Percentiles rank a stretch among this genome's conserved stretches.
Evolutionary conservation across 2,329 filamentous ascomycete species (phyloP).

Genomic region (Penicillium olsonii): DNA sequence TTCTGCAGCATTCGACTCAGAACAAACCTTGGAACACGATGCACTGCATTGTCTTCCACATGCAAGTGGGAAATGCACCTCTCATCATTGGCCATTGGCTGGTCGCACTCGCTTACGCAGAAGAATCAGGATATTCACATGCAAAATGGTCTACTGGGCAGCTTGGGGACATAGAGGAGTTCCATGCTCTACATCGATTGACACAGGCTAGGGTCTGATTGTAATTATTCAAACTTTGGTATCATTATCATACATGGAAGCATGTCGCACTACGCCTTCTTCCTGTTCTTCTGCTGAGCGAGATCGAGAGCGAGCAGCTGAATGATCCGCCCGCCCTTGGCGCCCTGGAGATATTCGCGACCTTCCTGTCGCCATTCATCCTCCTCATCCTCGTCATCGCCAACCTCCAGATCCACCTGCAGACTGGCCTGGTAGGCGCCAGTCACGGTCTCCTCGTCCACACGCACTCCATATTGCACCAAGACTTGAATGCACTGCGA

Average conservation of each 20-base stretch:
- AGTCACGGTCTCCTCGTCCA: slow-evolving; percentile 88
- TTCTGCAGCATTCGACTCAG: too few relatives aligned
- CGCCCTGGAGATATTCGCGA: slow-evolving; percentile 45
- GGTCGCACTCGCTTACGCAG: too few relatives aligned
- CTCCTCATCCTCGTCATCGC: slow-evolving; percentile 41
- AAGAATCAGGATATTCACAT: too few relatives aligned
- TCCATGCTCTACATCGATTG: too few relatives aligned
- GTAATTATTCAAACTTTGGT: slow-evolving; percentile 1
- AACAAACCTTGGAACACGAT: too few relatives aligned
- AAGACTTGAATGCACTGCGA: slow-evolving; percentile 79
- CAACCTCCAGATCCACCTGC: slow-evolving; percentile 59
- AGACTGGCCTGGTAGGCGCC: slow-evolving; percentile 79
- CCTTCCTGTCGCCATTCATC: slow-evolving; percentile 36
- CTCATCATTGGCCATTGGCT: too few relatives aligned
- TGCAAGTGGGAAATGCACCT: too few relatives aligned
- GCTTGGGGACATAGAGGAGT: too few relatives aligned
- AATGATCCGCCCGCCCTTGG: slow-evolving; percentile 41
- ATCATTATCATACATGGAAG: slow-evolving; percentile 14
- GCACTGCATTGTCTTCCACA: too few relatives aligned
- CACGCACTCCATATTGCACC: slow-evolving; percentile 76
- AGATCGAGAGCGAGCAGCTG: slow-evolving; percentile 23
- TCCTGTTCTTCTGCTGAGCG: neutral
- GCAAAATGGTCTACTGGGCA: too few relatives aligned
- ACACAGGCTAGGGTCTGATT: too few relatives aligned
- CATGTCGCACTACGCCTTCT: slow-evolving; percentile 12